Evolutionary conservation across 768 basidiomycete genomes (phyloP), one percentile per base, ranked within the genome.

Genomic region (Phlebiopsis gigantea): DNA sequence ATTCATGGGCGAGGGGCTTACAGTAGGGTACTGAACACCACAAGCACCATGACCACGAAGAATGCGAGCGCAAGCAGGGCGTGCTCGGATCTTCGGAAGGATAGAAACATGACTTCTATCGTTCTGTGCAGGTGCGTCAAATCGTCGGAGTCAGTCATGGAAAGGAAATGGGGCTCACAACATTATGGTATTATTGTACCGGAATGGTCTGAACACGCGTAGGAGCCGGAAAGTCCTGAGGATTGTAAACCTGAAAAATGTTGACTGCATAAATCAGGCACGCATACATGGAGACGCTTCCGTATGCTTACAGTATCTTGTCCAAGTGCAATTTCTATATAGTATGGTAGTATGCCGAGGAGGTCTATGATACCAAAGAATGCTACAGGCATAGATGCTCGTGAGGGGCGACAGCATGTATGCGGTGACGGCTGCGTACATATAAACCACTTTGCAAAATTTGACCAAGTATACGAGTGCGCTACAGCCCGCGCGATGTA

Each of bases 51-150:
- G 53, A 86, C 72, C 14, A 95, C 88, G 72, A 96, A 95, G 71
- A 95, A 96, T 2, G 83, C 81, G 19, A 96, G 83, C 0, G 93
- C 93, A 2, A 93, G 78, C 0, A 94, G 76, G 0, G 93, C 93
- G 63, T 95, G 90, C 61, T 91, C 87, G 0, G 90, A 93, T 58
- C 91, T 78, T 49, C 88, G 80, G 31, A 94, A 86, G 28, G 91
- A 86, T 28, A 96, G 79, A 68, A 88, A 93, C 93, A 96, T 97
- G 63, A 92, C 90, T 75, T 93, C 89, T 48, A 92, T 92, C 0
- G 90, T 92, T 46, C 89, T 90, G 10, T 19, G 46, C 57, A 30
- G 39, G 19, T 9, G 6, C 25, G 39, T 39, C 2, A 19, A 26
- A 39, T 39, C 7, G 17, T 3, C 12, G 17, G 17, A 39, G 34